Base-by-base conservation (phyloP, 78 protist genomes). In the Anaeramoeba ignava region DNA sequence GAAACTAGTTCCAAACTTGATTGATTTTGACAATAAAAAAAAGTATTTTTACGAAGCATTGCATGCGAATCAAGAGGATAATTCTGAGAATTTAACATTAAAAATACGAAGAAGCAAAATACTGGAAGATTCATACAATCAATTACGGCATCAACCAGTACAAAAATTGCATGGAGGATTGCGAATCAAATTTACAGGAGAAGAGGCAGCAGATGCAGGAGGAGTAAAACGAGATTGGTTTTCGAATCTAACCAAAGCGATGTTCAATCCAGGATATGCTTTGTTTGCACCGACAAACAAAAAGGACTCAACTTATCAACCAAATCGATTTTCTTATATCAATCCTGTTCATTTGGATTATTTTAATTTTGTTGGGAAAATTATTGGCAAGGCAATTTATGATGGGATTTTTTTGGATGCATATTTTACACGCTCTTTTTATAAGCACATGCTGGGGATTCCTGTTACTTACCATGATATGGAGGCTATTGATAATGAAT, bases 1-100 rank as follows among this genome's bases (percentile, higher is more conserved):
- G 0, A 80, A 81, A 37, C 3, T 80, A 1, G n/a, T 80, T 1
- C 93, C 93, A 1, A 81, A 81, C 40, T 83, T 91, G 81, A 54
- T 91, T 34, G 93, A 91, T 84, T 91, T 91, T 40, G 93, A 91
- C 84, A 91, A 91, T 85, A 91, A 91, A 87, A 54, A 87, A 81
- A 41, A 87, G 73, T 88, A 83, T 79, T 89, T 91, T 87, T 83
- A 90, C 68, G 80, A 81, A 38, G 83, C 54, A 42, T 83, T 86
- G 85, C 87, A 88, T 78, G n/a, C n/a, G n/a, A n/a, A 80, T 90
- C 39, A 78, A n/a, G n/a, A n/a, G n/a, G n/a, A n/a, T n/a, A 80
- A 91, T 39, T 79, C 86, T 73, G 79, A 41, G 37, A 39, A 84
- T 78, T 87, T 91, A 39, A 54, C 90, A 38, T 84, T 91, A 34